Percentiles rank a stretch among this genome's conserved stretches.
These are phyloP conservation scores for Acanthamoeba rhysodes DNA, from an alignment of 208 protist species.

Conservation along the genomic window DNA sequence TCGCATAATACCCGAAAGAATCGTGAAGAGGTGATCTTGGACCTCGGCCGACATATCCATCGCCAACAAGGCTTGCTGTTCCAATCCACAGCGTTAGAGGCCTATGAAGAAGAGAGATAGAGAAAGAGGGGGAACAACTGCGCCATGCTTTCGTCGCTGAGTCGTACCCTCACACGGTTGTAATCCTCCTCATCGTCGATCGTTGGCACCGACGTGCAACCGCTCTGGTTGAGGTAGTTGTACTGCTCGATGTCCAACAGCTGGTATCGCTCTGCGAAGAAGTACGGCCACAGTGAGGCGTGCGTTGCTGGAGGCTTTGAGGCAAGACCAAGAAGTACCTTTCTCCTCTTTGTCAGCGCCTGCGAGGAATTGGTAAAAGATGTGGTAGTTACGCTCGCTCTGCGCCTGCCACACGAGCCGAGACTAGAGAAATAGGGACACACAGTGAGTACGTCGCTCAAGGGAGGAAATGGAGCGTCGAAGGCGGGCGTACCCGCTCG, in stretches of 20 bases:
- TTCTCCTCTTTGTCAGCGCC: constrained; percentile 75
- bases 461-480: not conserved
- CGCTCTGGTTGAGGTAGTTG: constrained; percentile 82
- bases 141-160: not conserved
- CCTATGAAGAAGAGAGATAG: too few species aligned
- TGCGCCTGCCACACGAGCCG: constrained; percentile 89
- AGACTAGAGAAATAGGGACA: constrained; percentile 76
- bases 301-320: not conserved
- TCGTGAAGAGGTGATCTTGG: constrained; percentile 87
- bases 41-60: not conserved
- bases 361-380: constrained; percentile 92
- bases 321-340: not conserved
- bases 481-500: not conserved
- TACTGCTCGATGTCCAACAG: constrained; percentile 56
- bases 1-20: constrained; percentile 94
- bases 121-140: too few species aligned
- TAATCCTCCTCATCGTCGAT: constrained; percentile 79
- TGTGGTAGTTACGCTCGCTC: constrained; percentile 91
- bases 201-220: constrained; percentile 51
- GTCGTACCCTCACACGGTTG: constrained; percentile 72
- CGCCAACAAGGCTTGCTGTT: not conserved
- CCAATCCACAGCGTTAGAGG: not conserved
- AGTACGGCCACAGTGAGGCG: not conserved
- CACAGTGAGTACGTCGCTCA: not conserved
- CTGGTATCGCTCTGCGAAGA: constrained; percentile 34